Base-by-base conservation (phyloP, 2,329 filamentous ascomycete genomes). In the Chlorencoelia australis region DNA sequence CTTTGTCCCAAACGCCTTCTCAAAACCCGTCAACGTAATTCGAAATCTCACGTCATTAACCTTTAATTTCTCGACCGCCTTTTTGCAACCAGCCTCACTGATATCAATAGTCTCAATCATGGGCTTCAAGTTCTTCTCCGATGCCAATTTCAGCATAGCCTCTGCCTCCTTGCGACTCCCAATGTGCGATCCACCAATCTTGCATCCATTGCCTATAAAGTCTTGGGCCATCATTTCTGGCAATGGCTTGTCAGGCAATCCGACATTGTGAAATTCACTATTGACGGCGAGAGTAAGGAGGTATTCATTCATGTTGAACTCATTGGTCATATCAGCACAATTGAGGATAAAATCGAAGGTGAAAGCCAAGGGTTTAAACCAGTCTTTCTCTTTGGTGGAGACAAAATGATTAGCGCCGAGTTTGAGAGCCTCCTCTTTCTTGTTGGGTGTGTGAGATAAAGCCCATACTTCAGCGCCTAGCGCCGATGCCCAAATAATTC, bases 21-120 rank as follows among this genome's bases (percentile, higher is more conserved):
- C 74, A 49, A 71, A 83, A 7, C 73, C 72, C 9, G 73, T 75
- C 51, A 88, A 57, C 0, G 80, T 83, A 51, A 84, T 79, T 26
- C 83, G 68, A 56, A 84, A 89, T 21, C 69, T 69, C 10, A 87
- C 78, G 55, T 83, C 73, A 48, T 81, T 81, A 45, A 73, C 74
- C 53, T 80, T 74, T 33, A 88, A 73, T 46, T 76, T 68, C 57
- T 77, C 68, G 13, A 85, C 71, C 0, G 75, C 82, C 62, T 85
- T 69, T 56, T 75, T 75, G 51, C 79, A 80, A 0, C 75, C 79
- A 14, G 22, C 36, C 15, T 35, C 36, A 21, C 36, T 35, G 9
- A 39, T 39, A 13, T 39, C 36, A 26, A 39, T 25, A 9, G 36
- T 39, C 51, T 75, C 57, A 21, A 79, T 62, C 69, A 71, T 74